Percentiles rank a stretch among this genome's conserved stretches.
Evolutionary conservation across 495 filamentous ascomycete species (phyloP).

Genomic region (Penicillium samsonianum): DNA sequence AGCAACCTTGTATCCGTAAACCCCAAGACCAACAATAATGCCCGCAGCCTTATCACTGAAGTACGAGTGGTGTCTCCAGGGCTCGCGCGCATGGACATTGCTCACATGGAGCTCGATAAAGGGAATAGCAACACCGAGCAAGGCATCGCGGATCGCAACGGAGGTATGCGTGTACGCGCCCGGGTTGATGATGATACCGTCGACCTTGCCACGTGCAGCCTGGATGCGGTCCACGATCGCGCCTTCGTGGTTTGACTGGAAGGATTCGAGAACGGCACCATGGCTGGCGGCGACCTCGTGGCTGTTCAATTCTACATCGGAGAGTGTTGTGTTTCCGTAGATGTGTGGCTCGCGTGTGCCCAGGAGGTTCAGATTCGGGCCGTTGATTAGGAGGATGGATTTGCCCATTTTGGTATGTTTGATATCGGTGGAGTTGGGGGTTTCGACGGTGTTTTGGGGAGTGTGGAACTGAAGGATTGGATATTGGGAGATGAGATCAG

Average conservation of each 20-base stretch:
- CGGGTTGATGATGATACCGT: conserved; percentile 69
- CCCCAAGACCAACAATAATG: conserved; percentile 67
- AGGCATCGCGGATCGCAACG: conserved; percentile 67
- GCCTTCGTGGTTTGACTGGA: conserved; percentile 71
- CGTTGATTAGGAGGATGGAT: conserved; percentile 73
- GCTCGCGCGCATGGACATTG: conserved; percentile 67
- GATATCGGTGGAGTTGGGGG: background rate
- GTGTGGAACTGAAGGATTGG: background rate
- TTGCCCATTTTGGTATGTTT: conserved; percentile 35
- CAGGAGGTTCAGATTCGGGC: conserved; percentile 79
- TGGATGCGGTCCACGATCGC: conserved; percentile 63
- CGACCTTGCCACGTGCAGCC: conserved; percentile 50
- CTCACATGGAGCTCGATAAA: conserved; percentile 73
- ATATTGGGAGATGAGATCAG: background rate
- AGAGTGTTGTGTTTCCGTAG: conserved; percentile 65
- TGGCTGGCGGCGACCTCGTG: conserved; percentile 44
- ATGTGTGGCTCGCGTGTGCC: conserved; percentile 70
- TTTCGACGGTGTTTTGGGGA: background rate
- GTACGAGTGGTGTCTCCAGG: conserved; percentile 63
- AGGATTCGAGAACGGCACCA: conserved; percentile 46
- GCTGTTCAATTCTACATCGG: conserved; percentile 53
- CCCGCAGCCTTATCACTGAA: conserved; percentile 70
- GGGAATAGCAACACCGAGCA: conserved; percentile 62
- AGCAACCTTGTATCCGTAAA: conserved; percentile 68
- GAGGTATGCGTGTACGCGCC: conserved; percentile 69